Conservation (phyloP, 1,284 basidiomycete genomes). For the Meira nashicola region DNA sequence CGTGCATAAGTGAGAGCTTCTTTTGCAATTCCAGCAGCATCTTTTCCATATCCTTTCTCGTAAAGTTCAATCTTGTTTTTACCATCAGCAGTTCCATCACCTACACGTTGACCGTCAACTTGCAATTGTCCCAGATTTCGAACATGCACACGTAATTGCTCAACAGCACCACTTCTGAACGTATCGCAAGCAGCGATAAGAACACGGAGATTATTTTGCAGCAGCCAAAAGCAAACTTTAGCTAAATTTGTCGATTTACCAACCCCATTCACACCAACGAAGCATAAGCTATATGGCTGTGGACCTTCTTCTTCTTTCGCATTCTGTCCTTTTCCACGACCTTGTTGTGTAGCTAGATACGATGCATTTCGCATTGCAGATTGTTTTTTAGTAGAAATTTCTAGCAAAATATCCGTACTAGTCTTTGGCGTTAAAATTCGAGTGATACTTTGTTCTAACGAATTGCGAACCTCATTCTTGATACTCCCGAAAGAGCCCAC, state of each 20-base stretch:
- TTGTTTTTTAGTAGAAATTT: conserved; percentile 58
- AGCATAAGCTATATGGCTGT: conserved; percentile 83
- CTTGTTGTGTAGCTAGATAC: conserved; percentile 23
- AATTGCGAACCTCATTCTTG: conserved; percentile 74
- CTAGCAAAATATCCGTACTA: conserved; percentile 84
- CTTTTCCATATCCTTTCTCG: conserved; percentile 95
- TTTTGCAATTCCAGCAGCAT: conserved; percentile 92
- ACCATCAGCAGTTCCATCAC: conserved; percentile 16
- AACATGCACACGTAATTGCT: conserved; percentile 94
- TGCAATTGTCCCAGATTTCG: conserved; percentile 80
- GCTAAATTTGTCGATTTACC: conserved; percentile 97
- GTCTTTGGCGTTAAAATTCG: conserved; percentile 93
- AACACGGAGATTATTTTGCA: conserved; percentile 88
- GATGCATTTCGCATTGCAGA: conserved; percentile 48
- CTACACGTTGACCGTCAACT: conserved; percentile 30
- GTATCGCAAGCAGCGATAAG: conserved; percentile 98
- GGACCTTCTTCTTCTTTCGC: conserved; percentile 60
- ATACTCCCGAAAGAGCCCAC: conserved; percentile 56
- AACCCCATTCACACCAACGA: conserved; percentile 99
- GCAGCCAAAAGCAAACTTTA: conserved; percentile 98
- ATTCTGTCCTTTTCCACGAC: conserved; percentile 40
- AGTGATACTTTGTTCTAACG: conserved; percentile 80
- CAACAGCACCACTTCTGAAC: conserved; percentile 94
- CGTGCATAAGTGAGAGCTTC: conserved; percentile 67
- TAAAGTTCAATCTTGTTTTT: conserved; percentile 81